phyloP scores from a whole-genome alignment of 345 rosid genomes.

The Euphorbia tirucalli region DNA sequence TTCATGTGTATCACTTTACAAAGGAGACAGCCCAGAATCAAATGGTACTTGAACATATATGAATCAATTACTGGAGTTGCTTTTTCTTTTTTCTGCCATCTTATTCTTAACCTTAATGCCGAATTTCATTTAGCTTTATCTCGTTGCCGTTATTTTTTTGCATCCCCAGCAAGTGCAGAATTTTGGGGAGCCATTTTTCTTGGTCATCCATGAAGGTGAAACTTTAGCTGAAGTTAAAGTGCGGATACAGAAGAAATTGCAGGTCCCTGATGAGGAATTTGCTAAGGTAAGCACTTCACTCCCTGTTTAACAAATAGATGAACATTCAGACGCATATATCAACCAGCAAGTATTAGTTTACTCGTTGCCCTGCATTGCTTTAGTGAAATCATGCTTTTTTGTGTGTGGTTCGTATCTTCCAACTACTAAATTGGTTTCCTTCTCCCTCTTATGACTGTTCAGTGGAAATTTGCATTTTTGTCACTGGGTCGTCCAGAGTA shows the following conservation, averaged over 20 bases:
- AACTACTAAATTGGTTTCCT: neutral
- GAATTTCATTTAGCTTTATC: neutral
- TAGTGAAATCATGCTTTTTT: neutral
- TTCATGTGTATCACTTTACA: constrained; percentile 88
- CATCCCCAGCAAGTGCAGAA: constrained; percentile 71
- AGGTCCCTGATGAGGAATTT: constrained; percentile 90
- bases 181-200: constrained; percentile 97
- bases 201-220: constrained; percentile 91
- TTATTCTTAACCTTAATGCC: neutral
- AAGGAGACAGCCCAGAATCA: constrained; percentile 80
- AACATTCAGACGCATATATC: neutral
- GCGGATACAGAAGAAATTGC: constrained; percentile 87
- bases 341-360: neutral
- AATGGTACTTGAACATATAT: constrained; percentile 33
- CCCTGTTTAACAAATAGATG: neutral
- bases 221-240: constrained; percentile 74
- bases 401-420: neutral
- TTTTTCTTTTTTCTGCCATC: neutral
- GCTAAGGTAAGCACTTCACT: constrained; percentile 57
- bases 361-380: neutral
- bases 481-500: constrained; percentile 91
- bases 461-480: constrained; percentile 96
- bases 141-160: neutral
- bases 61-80: neutral
- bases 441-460: constrained; percentile 10